These are phyloP conservation scores for Dictyostelium gargantuum DNA, from an alignment of 208 protist genomes.

Conservation along the genomic window DNA sequence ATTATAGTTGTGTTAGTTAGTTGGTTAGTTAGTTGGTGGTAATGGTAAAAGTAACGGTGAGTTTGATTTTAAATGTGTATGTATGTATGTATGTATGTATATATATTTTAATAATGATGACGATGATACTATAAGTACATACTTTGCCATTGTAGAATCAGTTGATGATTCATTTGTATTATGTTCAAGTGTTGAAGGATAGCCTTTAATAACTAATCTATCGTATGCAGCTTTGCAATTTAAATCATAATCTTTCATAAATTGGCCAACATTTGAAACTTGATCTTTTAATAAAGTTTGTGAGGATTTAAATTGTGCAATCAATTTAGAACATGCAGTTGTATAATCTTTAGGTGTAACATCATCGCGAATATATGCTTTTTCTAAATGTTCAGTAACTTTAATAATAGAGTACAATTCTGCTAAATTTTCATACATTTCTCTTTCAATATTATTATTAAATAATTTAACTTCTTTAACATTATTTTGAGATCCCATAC, in stretches of 20 bases:
- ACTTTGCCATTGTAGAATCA: constrained; percentile 52
- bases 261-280: constrained; percentile 89
- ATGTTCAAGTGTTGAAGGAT: constrained; percentile 50
- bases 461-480: constrained; percentile 78
- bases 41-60: too few species aligned
- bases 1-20: too few species aligned
- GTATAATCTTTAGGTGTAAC: constrained; percentile 89
- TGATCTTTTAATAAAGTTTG: constrained; percentile 88
- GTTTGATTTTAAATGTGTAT: too few species aligned
- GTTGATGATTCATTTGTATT: constrained; percentile 16
- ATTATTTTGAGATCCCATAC: not conserved
- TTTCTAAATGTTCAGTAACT: constrained; percentile 95
- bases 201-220: constrained; percentile 60
- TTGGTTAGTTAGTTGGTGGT: too few species aligned
- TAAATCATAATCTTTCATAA: constrained; percentile 88
- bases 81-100: too few species aligned
- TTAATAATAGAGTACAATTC: constrained; percentile 94
- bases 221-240: constrained; percentile 56
- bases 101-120: not conserved
- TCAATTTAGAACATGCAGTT: constrained; percentile 88
- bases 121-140: not conserved
- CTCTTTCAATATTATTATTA: constrained; percentile 77
- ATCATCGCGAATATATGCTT: constrained; percentile 91
- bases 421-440: constrained; percentile 93
- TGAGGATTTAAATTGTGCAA: constrained; percentile 95